phyloP scores from a whole-genome alignment of 345 rosid species.

The Dimocarpus longan region DNA sequence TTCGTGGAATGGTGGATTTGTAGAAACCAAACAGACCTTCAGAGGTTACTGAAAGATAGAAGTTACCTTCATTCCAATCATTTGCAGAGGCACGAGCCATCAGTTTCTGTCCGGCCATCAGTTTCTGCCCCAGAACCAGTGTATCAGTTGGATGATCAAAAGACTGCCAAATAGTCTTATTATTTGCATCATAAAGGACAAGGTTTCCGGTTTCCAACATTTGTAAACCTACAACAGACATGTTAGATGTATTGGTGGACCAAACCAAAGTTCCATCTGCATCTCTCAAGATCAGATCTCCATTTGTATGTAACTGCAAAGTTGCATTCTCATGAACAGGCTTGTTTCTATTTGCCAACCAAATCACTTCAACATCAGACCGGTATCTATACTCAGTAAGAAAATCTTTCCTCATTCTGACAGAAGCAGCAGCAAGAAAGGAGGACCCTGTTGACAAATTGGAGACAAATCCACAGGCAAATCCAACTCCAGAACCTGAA shows the following conservation, averaged over 20 bases:
- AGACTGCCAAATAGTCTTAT: slow-evolving; percentile 52
- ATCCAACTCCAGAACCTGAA: no score
- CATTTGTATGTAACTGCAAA: not conserved
- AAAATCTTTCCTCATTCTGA: no score
- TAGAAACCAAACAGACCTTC: not conserved
- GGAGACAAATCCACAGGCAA: no score
- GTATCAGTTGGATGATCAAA: slow-evolving; percentile 62
- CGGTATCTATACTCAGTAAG: no score
- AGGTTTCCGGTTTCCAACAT: slow-evolving; percentile 51
- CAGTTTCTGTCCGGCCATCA: not conserved
- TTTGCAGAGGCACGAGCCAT: not conserved
- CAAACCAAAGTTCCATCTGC: slow-evolving; percentile 17
- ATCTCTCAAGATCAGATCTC: slow-evolving; percentile 22
- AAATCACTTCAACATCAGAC: not conserved
- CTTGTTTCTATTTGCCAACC: not conserved
- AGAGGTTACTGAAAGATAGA: not conserved
- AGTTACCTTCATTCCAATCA: not conserved
- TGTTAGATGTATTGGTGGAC: slow-evolving; percentile 10
- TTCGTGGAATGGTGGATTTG: not conserved
- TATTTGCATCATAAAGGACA: slow-evolving; percentile 49
- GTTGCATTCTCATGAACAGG: not conserved
- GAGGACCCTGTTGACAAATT: no score
- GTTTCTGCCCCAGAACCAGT: slow-evolving; percentile 49
- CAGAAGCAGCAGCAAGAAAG: no score
- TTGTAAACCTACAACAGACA: slow-evolving; percentile 9